These are phyloP conservation scores for Zymoseptoria brevis DNA, from an alignment of 2,329 filamentous ascomycete species.

Conservation along the genomic window DNA sequence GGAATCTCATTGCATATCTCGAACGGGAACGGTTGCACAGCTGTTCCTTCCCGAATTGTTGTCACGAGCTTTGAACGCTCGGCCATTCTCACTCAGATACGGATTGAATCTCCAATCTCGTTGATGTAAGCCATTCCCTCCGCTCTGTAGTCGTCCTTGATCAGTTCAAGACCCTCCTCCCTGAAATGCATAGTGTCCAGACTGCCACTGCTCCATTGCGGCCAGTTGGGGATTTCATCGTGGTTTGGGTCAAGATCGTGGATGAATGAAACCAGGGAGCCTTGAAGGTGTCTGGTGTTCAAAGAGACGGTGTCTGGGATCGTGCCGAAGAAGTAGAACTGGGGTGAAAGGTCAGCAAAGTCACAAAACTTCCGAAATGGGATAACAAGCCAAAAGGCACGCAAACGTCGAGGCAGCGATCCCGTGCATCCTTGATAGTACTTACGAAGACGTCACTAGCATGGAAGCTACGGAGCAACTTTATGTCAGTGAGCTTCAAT, in stretches of 20 bases:
- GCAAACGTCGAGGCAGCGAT: neutral
- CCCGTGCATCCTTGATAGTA: neutral
- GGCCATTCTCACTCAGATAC: neutral
- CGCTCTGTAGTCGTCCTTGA: slow-evolving; percentile 9
- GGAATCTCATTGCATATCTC: neutral
- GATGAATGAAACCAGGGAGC: slow-evolving; percentile 9
- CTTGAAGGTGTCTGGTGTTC: slow-evolving; percentile 7
- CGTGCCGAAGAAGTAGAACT: slow-evolving; percentile 8
- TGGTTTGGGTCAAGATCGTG: slow-evolving; percentile 13
- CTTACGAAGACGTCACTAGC: slow-evolving; percentile 8
- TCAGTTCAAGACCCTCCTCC: slow-evolving; percentile 10
- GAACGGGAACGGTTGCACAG: neutral
- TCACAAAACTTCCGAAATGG: neutral
- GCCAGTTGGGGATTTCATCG: slow-evolving; percentile 9
- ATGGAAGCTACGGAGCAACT: slow-evolving; percentile 13
- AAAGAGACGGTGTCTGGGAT: slow-evolving; percentile 5
- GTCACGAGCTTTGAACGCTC: neutral
- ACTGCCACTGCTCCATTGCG: slow-evolving; percentile 3
- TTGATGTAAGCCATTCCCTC: slow-evolving; percentile 6
- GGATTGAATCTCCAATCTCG: slow-evolving; percentile 5
- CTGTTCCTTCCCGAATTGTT: neutral
- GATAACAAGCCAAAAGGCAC: too few species aligned
- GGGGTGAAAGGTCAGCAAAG: neutral
- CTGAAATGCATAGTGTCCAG: slow-evolving; percentile 6
- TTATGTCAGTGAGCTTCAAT: slow-evolving; percentile 1